Base-by-base conservation (phyloP, 805 yeast species). In the Nakazawaea ishiwadae region DNA sequence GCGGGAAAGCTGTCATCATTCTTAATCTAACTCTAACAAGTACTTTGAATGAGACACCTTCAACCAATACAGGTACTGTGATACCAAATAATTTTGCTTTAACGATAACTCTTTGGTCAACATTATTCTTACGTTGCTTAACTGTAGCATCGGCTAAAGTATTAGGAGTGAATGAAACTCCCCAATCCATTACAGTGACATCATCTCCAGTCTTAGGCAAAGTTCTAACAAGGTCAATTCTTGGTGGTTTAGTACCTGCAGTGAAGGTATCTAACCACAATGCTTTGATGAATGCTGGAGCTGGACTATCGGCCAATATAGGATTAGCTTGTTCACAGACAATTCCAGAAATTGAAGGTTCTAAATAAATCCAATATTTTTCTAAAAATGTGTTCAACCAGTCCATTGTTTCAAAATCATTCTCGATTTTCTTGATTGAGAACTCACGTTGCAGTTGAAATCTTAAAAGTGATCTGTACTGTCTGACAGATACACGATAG, bases 151-250 rank as follows among this genome's bases (percentile, higher is more conserved):
- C 99, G 31, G 84, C 83, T 37, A 78, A 62, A 30, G 89, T 84
- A 62, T 87, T 88, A n/a, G 99, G 99, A 20, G 87, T 84, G 67
- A 90, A 87, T 1, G 96, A 85, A 33, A 84, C 75, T 31, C 81
- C 84, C 97, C 97, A 91, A 63, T 93, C 99, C 96, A 93, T 93
- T 40, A 95, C 96, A 9, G 91, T 95, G 39, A 93, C 83, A 56
- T 91, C 96, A 47, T 84, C 84, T 23, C 79, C 81, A n/a, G 97
- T 91, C 48, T 91, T 86, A 37, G 82, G 85, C 55, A 89, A 77
- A 2, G 97, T 86, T 58, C 93, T 86, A 15, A 91, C 97, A 48
- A 72, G 71, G 56, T 93, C 97, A 46, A 93, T 73, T 60, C 99
- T 77, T 26, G 96, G 96, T 8, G 99, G 96, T 65, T 93, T 93